Evolutionary conservation across 2,329 filamentous ascomycete genomes (phyloP).

Genomic region (Drechslerella coelobrocha): DNA sequence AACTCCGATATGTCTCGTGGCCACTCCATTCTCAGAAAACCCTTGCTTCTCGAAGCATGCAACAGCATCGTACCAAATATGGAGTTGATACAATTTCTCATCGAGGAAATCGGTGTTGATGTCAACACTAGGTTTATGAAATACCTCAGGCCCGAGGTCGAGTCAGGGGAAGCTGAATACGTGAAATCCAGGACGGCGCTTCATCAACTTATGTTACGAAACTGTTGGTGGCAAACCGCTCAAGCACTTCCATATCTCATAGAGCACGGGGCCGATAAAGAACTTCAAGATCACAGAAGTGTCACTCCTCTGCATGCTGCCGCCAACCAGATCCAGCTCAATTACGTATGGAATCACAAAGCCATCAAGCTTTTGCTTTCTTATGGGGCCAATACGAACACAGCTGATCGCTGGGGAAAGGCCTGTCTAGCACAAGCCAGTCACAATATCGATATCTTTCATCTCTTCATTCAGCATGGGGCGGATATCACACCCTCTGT

Average conservation of each 20-base stretch:
- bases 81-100: conserved; percentile 10
- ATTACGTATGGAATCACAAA: neutral
- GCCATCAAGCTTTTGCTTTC: conserved; percentile 8
- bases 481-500: conserved; percentile 12
- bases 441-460: neutral
- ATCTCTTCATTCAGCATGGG: neutral
- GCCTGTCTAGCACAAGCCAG: neutral
- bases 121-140: conserved; percentile 6
- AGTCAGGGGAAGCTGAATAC: neutral
- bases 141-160: neutral
- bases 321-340: neutral
- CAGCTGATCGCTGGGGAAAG: neutral
- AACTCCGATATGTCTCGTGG: too few species aligned
- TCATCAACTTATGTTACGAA: neutral
- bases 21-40: conserved; percentile 1
- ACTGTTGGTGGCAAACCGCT: conserved; percentile 16
- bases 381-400: neutral
- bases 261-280: neutral
- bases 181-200: neutral
- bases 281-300: neutral
- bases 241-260: conserved; percentile 18
- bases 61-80: conserved; percentile 5
- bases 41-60: conserved; percentile 16
- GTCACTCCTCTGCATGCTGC: conserved; percentile 8
- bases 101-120: conserved; percentile 14